These are phyloP conservation scores for Tetrapisispora iriomotensis DNA, from an alignment of 805 yeast genomes.

Conservation along the genomic window DNA sequence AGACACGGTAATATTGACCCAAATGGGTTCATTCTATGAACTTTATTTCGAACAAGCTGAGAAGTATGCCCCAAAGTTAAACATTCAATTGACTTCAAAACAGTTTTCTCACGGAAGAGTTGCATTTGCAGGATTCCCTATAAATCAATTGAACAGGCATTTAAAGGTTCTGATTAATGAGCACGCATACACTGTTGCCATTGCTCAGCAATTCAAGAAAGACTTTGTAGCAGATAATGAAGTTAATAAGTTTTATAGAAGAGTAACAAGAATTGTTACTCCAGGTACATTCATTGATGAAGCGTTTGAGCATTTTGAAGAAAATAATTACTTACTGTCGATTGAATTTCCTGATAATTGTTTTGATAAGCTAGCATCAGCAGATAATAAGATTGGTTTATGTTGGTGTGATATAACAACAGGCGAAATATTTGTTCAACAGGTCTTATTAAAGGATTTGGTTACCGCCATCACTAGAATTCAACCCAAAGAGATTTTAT, in stretches of 20 bases:
- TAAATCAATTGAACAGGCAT: constrained; percentile 58
- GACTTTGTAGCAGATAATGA: constrained; percentile 26
- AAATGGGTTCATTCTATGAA: constrained; percentile 83
- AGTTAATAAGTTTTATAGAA: constrained; percentile 43
- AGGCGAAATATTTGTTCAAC: constrained; percentile 67
- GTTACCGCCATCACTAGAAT: constrained; percentile 68
- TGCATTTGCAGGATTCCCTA: constrained; percentile 91
- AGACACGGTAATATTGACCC: constrained; percentile 55
- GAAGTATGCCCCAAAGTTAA: constrained; percentile 56
- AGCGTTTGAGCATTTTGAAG: constrained; percentile 60
- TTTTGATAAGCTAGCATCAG: constrained; percentile 30
- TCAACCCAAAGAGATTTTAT: constrained; percentile 67
- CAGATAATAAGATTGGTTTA: constrained; percentile 47
- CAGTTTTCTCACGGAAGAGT: constrained; percentile 36
- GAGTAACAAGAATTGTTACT: constrained; percentile 70
- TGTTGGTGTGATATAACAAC: constrained; percentile 86
- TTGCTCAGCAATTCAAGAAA: constrained; percentile 56
- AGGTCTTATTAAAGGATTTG: constrained; percentile 47
- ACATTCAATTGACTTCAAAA: constrained; percentile 57
- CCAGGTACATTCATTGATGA: constrained; percentile 93
- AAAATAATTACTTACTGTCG: constrained; percentile 61
- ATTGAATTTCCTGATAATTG: constrained; percentile 49
- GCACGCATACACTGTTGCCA: constrained; percentile 61
- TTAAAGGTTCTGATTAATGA: constrained; percentile 65
- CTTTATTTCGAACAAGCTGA: constrained; percentile 85